Percentiles rank a stretch among this genome's conserved stretches.
phyloP scores from a whole-genome alignment of 73 alveolate genomes.

The Stentor coeruleus region DNA sequence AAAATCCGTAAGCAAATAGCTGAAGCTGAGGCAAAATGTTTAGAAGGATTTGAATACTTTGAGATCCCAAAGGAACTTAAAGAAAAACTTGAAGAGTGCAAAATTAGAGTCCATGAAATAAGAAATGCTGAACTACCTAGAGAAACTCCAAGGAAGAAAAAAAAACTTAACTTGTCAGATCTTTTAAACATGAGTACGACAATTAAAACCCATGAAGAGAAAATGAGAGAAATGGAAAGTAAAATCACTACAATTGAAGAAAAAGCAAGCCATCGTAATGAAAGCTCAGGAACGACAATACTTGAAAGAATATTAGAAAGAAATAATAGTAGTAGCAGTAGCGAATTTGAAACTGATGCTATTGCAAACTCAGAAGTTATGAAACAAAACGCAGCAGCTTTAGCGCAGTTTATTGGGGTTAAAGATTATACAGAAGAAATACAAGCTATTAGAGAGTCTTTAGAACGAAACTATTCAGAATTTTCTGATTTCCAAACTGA shows the following conservation, averaged over 20 bases:
- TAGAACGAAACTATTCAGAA: background rate
- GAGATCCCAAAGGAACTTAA: background rate
- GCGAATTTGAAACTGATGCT: background rate
- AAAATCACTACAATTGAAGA: background rate
- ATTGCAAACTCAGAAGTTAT: background rate
- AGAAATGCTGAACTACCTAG: background rate
- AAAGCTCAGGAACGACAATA: no score
- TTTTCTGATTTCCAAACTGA: background rate
- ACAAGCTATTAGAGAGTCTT: background rate
- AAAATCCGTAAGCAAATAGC: background rate
- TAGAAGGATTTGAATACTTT: background rate
- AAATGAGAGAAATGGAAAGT: background rate
- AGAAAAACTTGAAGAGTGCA: background rate
- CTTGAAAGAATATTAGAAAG: no score
- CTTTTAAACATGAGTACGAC: background rate
- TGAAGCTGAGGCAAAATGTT: background rate
- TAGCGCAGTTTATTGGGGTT: background rate
- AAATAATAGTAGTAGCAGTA: background rate
- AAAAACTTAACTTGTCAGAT: background rate
- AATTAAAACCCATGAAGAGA: background rate
- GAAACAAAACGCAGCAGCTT: background rate
- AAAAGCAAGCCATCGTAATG: conserved; percentile 1
- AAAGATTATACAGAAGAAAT: background rate
- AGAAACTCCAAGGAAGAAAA: background rate
- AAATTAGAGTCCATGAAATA: background rate